Conservation (phyloP, 2,329 filamentous ascomycete genomes). For the Aciculosporium take region DNA sequence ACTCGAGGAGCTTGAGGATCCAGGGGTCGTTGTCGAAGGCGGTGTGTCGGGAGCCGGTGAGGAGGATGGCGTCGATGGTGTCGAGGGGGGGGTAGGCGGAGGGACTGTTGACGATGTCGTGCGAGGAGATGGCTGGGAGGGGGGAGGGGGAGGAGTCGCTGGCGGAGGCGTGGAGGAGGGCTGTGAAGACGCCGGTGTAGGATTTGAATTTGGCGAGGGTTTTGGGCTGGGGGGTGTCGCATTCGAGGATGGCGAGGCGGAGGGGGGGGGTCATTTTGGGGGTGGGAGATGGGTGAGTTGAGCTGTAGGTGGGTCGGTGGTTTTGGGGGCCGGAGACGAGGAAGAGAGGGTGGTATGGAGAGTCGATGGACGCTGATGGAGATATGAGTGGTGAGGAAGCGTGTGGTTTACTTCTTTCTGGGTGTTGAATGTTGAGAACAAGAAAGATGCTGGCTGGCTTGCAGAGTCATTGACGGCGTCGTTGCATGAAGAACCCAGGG, state of each 20-base stretch:
- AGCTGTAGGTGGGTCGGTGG: no score
- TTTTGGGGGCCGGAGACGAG: neutral
- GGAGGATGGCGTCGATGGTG: conserved; percentile 65
- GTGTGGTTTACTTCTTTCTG: no score
- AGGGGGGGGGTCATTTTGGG: conserved; percentile 32
- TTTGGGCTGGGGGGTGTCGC: conserved; percentile 59
- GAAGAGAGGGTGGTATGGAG: neutral
- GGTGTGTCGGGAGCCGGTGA: conserved; percentile 57
- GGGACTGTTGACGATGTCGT: conserved; percentile 54
- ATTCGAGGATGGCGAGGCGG: conserved; percentile 77
- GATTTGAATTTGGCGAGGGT: conserved; percentile 51
- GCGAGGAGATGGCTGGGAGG: conserved; percentile 41
- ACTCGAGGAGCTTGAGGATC: conserved; percentile 29
- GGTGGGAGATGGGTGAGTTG: no score
- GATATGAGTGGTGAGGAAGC: no score
- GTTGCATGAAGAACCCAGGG: no score
- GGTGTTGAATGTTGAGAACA: no score
- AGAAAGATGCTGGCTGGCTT: no score
- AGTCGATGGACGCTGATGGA: neutral
- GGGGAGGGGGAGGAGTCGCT: conserved; percentile 27
- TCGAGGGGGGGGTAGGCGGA: conserved; percentile 58
- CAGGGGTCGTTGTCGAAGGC: conserved; percentile 29
- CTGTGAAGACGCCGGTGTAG: conserved; percentile 58
- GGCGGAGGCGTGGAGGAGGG: conserved; percentile 42
- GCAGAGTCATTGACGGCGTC: no score